Evolutionary conservation across 2,329 filamentous ascomycete species (phyloP).

Genomic region (Fusarium keratoplasticum): DNA sequence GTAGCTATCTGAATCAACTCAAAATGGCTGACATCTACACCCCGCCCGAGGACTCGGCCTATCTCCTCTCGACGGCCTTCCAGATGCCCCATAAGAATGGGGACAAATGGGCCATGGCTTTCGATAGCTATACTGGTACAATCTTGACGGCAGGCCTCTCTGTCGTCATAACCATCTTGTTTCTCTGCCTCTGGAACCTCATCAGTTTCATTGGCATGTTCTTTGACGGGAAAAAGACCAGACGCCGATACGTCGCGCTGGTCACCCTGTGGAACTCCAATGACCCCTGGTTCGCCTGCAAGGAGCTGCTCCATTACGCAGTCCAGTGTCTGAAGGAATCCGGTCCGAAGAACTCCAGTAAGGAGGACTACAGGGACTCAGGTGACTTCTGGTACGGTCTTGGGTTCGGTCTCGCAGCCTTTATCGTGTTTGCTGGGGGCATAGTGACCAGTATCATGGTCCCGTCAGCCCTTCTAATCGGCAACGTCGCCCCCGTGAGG

Average conservation of each 20-base stretch:
- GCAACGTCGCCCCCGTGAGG: not conserved
- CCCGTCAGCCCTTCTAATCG: not conserved
- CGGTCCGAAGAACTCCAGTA: no score
- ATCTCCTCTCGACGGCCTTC: not conserved
- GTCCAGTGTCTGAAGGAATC: not conserved
- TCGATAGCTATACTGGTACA: not conserved
- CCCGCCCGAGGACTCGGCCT: not conserved
- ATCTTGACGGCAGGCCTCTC: not conserved
- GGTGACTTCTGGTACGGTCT: not conserved
- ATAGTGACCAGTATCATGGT: not conserved
- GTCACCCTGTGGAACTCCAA: constrained; percentile 1
- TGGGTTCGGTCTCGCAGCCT: not conserved
- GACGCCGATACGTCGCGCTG: not conserved
- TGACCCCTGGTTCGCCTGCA: constrained; percentile 1
- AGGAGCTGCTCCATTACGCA: not conserved
- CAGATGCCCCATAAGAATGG: not conserved
- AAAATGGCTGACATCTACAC: not conserved
- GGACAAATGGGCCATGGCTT: not conserved
- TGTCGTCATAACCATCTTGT: not conserved
- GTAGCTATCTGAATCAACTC: not conserved
- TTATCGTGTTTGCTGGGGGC: not conserved
- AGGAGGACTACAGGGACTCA: not conserved
- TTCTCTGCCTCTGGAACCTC: not conserved
- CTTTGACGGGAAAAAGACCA: not conserved
- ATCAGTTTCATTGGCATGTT: not conserved